Conservation (phyloP, 176 grass and related monocot species). For the Hordeum vulgare region DNA sequence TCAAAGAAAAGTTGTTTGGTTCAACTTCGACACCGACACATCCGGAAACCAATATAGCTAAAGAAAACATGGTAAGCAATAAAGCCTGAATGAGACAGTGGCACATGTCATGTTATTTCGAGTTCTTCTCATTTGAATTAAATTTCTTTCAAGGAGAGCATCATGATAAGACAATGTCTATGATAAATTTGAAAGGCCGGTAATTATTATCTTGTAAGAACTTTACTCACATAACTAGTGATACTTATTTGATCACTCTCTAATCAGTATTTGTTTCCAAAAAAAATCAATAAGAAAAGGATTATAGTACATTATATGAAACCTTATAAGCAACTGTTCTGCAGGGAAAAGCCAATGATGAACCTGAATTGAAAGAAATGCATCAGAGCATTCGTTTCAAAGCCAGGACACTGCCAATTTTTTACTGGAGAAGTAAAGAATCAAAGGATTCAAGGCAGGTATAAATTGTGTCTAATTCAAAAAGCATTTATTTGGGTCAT, state of each 20-base stretch:
- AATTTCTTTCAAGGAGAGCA: not conserved
- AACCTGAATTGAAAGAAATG: constrained; percentile 30
- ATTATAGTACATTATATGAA: not conserved
- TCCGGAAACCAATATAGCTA: constrained; percentile 24
- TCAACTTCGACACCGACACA: not conserved
- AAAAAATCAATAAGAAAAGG: not conserved
- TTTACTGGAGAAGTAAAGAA: constrained; percentile 47
- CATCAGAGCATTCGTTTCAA: constrained; percentile 45
- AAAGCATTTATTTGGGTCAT: not conserved
- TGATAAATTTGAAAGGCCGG: not conserved
- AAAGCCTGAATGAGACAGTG: not conserved
- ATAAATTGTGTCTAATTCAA: not conserved
- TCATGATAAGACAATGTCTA: not conserved
- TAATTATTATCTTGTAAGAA: not conserved
- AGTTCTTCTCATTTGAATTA: not conserved
- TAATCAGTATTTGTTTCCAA: not conserved
- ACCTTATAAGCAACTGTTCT: not conserved
- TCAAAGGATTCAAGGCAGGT: constrained; percentile 54
- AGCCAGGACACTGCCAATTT: constrained; percentile 47
- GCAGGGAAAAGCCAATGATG: constrained; percentile 43
- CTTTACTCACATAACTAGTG: not conserved
- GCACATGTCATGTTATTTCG: not conserved
- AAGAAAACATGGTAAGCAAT: constrained; percentile 31
- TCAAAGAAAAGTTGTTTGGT: constrained; percentile 43
- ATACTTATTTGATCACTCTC: not conserved